Evolutionary conservation across 2,329 filamentous ascomycete species (phyloP), one percentile per base, ranked within the genome.

Genomic region (Myriangium duriaei): DNA sequence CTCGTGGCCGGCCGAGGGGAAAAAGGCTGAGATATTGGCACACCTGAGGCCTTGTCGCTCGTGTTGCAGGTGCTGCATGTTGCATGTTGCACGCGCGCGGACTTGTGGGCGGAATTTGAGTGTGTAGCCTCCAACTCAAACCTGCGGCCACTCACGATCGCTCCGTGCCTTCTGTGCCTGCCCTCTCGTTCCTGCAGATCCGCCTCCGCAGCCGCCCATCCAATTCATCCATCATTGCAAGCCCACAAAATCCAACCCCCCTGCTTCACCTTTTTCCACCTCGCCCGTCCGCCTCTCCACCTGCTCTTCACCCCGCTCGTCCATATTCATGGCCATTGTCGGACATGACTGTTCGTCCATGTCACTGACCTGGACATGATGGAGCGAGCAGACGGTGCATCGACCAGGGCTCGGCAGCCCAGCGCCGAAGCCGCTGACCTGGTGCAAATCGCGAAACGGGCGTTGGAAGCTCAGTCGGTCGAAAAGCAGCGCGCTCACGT

Each of bases 381-480:
- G 36, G 36, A 39, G 17, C 14, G 36, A 30, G 30, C 29, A 30
- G 32, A 19, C 36, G 36, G 35, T 19, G 18, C 28, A 17, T 30
- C 35, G 9, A n/a, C n/a, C n/a, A 30, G 35, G 36, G 18, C 36
- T n/a, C 29, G 32, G 17, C 30, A 30, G 36, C 36, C 28, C 5
- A 33, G 29, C n/a, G 28, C 29, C 30, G 35, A 37, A 29, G 42
- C 42, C 30, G 37, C 39, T 16, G 40, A 42, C 14, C 28, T 45
- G 30, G 36, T 45, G 12, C 35, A 38, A 28, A 34, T 40, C 37
- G 42, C 42, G 39, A 45, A 40, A 37, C 38, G 36, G 36, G 42
- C 42, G 33, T 35, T 45, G 37, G 42, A 41, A 13, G 42, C 21
- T 26, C 21, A 45, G 40, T 42, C 42, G 32, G 42, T 38, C 17